Evolutionary conservation across 495 filamentous ascomycete genomes (phyloP).

Genomic region (Penicillium paxilli): DNA sequence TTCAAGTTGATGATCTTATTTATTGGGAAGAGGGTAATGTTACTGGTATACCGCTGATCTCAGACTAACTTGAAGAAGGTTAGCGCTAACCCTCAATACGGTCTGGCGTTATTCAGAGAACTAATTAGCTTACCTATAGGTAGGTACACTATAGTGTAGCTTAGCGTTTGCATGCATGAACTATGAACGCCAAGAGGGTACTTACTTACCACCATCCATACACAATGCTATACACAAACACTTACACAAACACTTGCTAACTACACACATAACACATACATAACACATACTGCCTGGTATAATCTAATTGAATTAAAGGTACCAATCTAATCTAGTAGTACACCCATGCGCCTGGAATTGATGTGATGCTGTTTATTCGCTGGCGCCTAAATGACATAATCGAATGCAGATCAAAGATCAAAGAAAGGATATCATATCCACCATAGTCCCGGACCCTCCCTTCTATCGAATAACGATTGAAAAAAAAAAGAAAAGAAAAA

Average conservation of each 20-base stretch:
- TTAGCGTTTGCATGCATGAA: too few species aligned
- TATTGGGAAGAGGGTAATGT: too few species aligned
- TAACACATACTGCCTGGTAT: neutral
- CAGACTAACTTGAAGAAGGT: too few species aligned
- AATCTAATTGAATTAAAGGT: neutral
- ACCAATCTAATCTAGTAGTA: neutral
- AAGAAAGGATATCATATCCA: slow-evolving; percentile 1
- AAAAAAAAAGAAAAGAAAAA: neutral
- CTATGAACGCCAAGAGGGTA: too few species aligned
- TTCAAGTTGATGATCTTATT: too few species aligned
- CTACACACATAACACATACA: neutral
- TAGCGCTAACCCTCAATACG: too few species aligned
- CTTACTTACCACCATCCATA: too few species aligned
- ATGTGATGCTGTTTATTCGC: slow-evolving; percentile 5
- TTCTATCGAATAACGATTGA: slow-evolving; percentile 10
- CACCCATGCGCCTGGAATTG: neutral
- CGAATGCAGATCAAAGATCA: slow-evolving; percentile 13
- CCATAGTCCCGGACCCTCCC: neutral
- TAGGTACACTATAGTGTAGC: too few species aligned
- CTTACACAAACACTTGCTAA: neutral
- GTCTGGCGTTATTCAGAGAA: too few species aligned
- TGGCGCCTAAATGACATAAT: slow-evolving; percentile 12
- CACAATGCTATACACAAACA: too few species aligned
- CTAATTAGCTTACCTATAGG: too few species aligned
- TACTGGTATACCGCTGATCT: too few species aligned